Base-by-base conservation (phyloP, 2,329 filamentous ascomycete species). In the Mycogone perniciosa region DNA sequence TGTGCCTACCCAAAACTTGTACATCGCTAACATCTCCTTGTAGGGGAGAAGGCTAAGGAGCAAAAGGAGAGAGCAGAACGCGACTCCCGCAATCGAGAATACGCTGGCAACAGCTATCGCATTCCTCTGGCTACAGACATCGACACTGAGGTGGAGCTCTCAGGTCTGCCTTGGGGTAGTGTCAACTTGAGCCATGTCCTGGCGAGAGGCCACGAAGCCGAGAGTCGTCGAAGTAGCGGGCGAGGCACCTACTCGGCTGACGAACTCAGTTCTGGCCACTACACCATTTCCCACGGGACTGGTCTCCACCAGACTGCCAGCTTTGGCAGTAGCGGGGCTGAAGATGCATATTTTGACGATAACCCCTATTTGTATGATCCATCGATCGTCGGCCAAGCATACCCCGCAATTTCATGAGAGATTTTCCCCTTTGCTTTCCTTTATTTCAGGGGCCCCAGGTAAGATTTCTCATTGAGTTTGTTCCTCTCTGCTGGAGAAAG, bases 101-200 rank as follows among this genome's bases (percentile, higher is more conserved):
- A 81, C 52, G 86, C 86, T 3, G 80, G 76, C 40, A 79, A 79
- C 62, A 77, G 79, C 53, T 89, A 89, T 63, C 74, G 75, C 11
- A 76, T 82, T 1, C 81, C 84, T 0, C 74, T 77, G 20, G 71
- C 81, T 4, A 69, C 73, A 10, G 81, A 86, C 38, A 71, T 86
- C 34, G 67, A 67, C 52, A 63, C 61, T 34, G 76, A 78, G 44
- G 60, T 69, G 34, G 73, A 77, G 9, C 73, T 81, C 3, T 82
- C 83, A 0, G 86, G 86, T 0, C 70, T 89, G 3, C 86, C 86
- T 0, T 89, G 85, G 86, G 86, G 86, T 34, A 78, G 84, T 20
- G 67, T 88, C 56, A 85, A 77, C 54, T 75, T 89, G 67, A 75
- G 71, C 37, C 74, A 76, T 57, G 70, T 80, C 29, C 66, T 81